A percentile compares a stretch with the other conserved stretches of the same genome.
These are phyloP conservation scores for Lactifluus hygrophoroides DNA, from an alignment of 768 basidiomycete genomes.

Conservation along the genomic window DNA sequence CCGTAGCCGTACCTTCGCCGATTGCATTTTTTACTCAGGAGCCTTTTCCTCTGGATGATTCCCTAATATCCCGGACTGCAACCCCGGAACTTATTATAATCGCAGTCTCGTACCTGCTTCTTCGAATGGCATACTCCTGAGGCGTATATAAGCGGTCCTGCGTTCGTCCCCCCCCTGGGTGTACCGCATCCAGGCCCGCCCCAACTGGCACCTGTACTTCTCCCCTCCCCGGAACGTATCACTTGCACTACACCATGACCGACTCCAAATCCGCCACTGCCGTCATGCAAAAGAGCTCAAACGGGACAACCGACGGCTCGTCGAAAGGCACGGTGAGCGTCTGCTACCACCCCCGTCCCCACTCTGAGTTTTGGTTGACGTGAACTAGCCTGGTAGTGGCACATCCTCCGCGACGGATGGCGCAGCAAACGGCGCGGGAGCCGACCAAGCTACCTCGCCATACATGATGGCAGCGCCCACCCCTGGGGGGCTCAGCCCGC, in stretches of 20 bases:
- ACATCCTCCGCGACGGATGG: slow-evolving; percentile 42
- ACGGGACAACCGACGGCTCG: slow-evolving; percentile 34
- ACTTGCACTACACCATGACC: not conserved
- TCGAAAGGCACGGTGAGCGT: slow-evolving; percentile 86
- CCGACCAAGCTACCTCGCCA: slow-evolving; percentile 6
- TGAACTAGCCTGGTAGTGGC: slow-evolving; percentile 80
- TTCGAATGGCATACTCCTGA: not conserved
- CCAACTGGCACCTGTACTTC: not conserved
- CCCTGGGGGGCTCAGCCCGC: slow-evolving; percentile 21
- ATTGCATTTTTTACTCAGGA: not conserved
- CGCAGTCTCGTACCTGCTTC: slow-evolving; percentile 8
- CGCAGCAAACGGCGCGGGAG: not conserved
- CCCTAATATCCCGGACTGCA: slow-evolving; percentile 15
- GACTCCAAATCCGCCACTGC: slow-evolving; percentile 12
- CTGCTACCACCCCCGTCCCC: slow-evolving; percentile 74
- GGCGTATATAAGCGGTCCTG: slow-evolving; percentile 10
- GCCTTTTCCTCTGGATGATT: slow-evolving; percentile 15
- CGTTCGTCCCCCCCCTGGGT: not conserved
- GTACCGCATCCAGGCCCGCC: not conserved
- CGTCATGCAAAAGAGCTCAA: slow-evolving; percentile 15
- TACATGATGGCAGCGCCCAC: slow-evolving; percentile 14
- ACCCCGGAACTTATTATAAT: slow-evolving; percentile 15
- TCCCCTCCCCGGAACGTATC: not conserved
- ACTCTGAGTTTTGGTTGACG: slow-evolving; percentile 80
- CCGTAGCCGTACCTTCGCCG: slow-evolving; percentile 17